Percentiles rank a stretch among this genome's conserved stretches.
Evolutionary conservation across 208 protist species (phyloP).

Genomic region (Trypanosomatidae sp.): DNA sequence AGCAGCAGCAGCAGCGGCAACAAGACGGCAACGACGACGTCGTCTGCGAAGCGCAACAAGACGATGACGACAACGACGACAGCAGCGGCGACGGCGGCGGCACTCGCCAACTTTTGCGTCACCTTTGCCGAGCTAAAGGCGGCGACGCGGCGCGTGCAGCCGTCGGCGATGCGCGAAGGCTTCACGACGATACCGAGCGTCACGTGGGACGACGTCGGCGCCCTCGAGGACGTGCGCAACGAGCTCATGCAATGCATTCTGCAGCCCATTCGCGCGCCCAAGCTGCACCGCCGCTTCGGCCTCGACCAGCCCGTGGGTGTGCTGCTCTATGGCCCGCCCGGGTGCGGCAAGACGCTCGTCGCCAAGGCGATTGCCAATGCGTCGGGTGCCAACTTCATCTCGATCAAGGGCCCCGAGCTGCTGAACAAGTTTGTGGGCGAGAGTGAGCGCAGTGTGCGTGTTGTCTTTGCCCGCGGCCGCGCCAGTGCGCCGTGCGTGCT

Average conservation of each 20-base stretch:
- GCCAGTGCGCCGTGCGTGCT: conserved; percentile 95
- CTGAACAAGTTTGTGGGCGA: conserved; percentile 99
- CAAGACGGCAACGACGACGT: not conserved
- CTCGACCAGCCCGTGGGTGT: conserved; percentile 89
- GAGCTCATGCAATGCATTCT: conserved; percentile 89
- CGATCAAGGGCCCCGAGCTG: conserved; percentile 97
- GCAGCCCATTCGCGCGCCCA: conserved; percentile 85
- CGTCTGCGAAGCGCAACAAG: not conserved
- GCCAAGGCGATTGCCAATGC: conserved; percentile 94
- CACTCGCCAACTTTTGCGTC: conserved; percentile 51
- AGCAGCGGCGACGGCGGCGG: conserved; percentile 10
- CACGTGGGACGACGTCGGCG: conserved; percentile 96
- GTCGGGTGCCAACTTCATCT: conserved; percentile 97
- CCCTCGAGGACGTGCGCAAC: conserved; percentile 88
- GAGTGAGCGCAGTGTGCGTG: conserved; percentile 95
- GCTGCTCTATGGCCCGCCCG: conserved; percentile 97
- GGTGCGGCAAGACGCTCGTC: conserved; percentile 96
- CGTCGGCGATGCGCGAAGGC: conserved; percentile 94
- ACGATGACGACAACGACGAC: not conserved
- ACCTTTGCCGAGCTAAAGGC: conserved; percentile 71
- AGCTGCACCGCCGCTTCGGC: conserved; percentile 85
- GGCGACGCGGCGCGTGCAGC: conserved; percentile 95
- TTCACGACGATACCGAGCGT: conserved; percentile 96
- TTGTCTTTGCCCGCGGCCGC: conserved; percentile 92
- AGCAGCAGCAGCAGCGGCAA: not conserved